Percentiles rank a stretch among this genome's conserved stretches.
phyloP scores from a whole-genome alignment of 306 rosid species.

The Comarum palustre region DNA sequence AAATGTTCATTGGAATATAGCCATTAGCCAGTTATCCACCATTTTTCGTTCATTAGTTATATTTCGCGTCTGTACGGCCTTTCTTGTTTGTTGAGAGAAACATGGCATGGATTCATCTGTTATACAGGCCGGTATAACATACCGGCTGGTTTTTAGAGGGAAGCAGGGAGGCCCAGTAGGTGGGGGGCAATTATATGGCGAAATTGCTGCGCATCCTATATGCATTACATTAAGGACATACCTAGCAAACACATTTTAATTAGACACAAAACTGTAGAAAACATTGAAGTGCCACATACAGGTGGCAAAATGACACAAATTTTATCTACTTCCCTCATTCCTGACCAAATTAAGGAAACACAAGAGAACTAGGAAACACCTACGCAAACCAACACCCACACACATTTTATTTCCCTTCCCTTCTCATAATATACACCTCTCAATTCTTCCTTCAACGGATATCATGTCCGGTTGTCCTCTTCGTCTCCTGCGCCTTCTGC shows the following conservation, averaged over 20 bases:
- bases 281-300: constrained; percentile 5
- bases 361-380: background rate
- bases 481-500: constrained; percentile 55
- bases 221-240: background rate
- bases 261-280: background rate
- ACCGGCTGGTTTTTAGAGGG: no score
- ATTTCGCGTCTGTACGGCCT: background rate
- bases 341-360: constrained; percentile 1
- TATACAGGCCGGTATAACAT: no score
- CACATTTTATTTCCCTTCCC: constrained; percentile 14
- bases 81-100: background rate
- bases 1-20: background rate
- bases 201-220: no score
- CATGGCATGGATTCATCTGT: no score
- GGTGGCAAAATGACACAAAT: constrained; percentile 8
- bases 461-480: constrained; percentile 42
- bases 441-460: background rate
- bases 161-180: no score
- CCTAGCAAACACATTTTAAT: background rate
- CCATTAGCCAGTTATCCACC: background rate
- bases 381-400: background rate
- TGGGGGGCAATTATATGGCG: no score
- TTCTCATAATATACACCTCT: background rate
- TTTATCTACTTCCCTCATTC: constrained; percentile 5
- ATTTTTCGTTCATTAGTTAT: background rate